Conservation (phyloP, 75 land plant species). For the Selaginella tamariscina region DNA sequence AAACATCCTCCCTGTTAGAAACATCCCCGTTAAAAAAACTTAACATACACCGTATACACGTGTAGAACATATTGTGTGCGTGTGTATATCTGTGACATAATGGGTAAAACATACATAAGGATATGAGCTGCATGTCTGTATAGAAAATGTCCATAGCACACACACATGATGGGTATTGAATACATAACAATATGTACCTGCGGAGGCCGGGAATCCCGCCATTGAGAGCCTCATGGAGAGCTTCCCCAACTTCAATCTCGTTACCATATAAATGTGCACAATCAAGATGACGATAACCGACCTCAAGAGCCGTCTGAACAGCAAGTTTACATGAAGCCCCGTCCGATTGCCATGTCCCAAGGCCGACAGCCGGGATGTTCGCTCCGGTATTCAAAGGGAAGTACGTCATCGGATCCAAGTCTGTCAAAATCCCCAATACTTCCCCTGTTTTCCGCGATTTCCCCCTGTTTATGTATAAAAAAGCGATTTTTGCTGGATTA, state of each 20-base stretch:
- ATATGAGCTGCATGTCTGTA: too few species aligned
- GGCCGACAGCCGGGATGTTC: conserved; percentile 58
- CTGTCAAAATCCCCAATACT: too few species aligned
- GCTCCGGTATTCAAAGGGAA: conserved; percentile 60
- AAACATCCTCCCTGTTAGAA: conserved; percentile 43
- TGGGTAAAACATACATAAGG: too few species aligned
- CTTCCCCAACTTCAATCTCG: conserved; percentile 65
- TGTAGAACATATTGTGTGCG: too few species aligned
- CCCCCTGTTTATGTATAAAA: too few species aligned
- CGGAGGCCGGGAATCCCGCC: conserved; percentile 32
- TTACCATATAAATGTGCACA: conserved; percentile 81
- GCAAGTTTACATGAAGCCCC: conserved; percentile 48
- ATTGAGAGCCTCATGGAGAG: conserved; percentile 39
- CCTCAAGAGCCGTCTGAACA: conserved; percentile 43
- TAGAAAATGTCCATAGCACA: too few species aligned
- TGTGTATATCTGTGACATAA: too few species aligned
- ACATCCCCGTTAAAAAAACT: not conserved
- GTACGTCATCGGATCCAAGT: conserved; percentile 3
- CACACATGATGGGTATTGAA: too few species aligned
- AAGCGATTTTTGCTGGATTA: too few species aligned
- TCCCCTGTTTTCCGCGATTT: too few species aligned
- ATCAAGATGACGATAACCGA: conserved; percentile 61
- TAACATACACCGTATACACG: too few species aligned
- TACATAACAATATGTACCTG: too few species aligned
- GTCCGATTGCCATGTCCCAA: conserved; percentile 67